Conservation (phyloP, 1,284 basidiomycete species). For the Pseudozyma sp. region DNA sequence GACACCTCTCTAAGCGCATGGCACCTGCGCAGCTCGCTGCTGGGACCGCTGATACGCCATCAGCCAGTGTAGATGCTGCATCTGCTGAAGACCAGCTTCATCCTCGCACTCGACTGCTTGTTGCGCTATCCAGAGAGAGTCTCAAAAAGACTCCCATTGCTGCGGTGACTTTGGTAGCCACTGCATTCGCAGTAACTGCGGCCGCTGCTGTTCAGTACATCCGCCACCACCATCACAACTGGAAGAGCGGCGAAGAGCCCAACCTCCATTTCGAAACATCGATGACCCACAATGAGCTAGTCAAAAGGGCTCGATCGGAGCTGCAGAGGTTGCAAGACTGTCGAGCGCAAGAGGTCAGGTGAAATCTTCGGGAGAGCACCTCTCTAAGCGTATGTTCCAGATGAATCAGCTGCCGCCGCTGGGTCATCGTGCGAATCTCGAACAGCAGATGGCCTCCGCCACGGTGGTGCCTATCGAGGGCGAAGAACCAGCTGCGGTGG, state of each 20-base stretch:
- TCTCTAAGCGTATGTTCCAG: conserved; percentile 7
- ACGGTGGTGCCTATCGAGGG: conserved; percentile 2
- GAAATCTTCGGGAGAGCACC: not conserved
- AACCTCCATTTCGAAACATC: not conserved
- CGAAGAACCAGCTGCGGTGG: not conserved
- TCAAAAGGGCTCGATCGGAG: not conserved
- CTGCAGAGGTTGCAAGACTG: not conserved
- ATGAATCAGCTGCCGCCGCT: not conserved
- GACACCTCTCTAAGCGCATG: not conserved
- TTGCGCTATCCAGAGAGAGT: too few species aligned
- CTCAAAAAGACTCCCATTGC: too few species aligned
- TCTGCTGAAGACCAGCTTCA: too few species aligned
- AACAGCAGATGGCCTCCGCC: not conserved
- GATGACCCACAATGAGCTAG: not conserved
- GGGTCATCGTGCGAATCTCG: not conserved
- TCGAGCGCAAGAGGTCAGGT: not conserved
- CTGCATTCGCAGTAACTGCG: too few species aligned
- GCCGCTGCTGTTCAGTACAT: too few species aligned
- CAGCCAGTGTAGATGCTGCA: too few species aligned
- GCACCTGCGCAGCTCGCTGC: not conserved
- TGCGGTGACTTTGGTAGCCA: too few species aligned
- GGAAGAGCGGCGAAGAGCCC: too few species aligned
- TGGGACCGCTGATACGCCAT: too few species aligned
- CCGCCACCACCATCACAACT: not conserved
- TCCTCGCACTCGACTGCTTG: too few species aligned